These are phyloP conservation scores for Patellifolia procumbens DNA, from an alignment of 179 eudicot species.

Conservation along the genomic window DNA sequence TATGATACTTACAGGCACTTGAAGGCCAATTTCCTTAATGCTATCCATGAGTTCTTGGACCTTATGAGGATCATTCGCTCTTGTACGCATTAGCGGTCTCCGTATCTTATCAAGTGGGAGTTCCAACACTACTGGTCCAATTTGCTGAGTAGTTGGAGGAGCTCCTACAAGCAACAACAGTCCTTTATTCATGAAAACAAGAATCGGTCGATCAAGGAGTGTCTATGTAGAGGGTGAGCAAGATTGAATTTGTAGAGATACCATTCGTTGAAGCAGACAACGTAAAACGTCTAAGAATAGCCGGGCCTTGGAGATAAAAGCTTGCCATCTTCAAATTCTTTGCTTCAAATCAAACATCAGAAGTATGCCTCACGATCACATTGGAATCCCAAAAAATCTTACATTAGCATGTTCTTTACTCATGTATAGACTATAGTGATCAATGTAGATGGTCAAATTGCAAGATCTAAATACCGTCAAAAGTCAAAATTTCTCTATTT, in stretches of 20 bases:
- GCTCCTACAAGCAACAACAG: conserved; percentile 46
- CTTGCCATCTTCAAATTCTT: conserved; percentile 52
- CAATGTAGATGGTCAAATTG: no score
- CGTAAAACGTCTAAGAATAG: conserved; percentile 39
- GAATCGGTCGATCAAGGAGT: neutral
- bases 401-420: no score
- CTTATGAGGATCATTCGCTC: conserved; percentile 76
- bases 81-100: conserved; percentile 89
- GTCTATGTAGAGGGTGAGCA: conserved; percentile 14
- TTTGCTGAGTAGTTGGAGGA: conserved; percentile 51
- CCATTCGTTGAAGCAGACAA: conserved; percentile 75
- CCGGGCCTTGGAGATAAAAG: conserved; percentile 48
- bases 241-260: conserved; percentile 8
- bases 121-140: conserved; percentile 77
- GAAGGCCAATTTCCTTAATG: conserved; percentile 81
- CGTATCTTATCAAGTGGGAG: conserved; percentile 78
- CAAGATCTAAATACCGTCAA: no score
- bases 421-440: no score
- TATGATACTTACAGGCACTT: conserved; percentile 72
- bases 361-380: no score
- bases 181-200: neutral
- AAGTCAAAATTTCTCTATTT: no score
- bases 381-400: no score
- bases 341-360: neutral
- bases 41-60: conserved; percentile 94